Evolutionary conservation across 805 yeast species (phyloP).

Genomic region (Kuraishia borneana): DNA sequence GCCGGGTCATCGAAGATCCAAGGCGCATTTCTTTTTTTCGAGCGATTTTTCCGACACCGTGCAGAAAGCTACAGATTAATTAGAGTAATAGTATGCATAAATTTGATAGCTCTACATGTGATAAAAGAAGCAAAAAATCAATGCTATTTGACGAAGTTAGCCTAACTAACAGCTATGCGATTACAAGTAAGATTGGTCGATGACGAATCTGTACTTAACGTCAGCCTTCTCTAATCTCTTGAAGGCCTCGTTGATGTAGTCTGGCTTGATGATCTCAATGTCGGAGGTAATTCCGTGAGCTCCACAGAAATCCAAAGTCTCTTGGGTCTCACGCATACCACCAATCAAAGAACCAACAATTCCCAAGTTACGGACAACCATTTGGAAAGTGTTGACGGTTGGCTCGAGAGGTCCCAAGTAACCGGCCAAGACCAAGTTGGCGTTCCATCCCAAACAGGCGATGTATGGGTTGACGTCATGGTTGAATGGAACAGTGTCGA

Average conservation of each 20-base stretch:
- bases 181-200: conserved; percentile 30
- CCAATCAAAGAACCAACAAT: conserved; percentile 28
- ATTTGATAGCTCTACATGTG: too few relatives aligned
- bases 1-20: too few relatives aligned
- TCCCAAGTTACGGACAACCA: conserved; percentile 19
- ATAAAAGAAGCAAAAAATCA: too few relatives aligned
- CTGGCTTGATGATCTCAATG: conserved; percentile 38
- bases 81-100: too few relatives aligned
- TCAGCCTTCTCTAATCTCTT: conserved; percentile 37
- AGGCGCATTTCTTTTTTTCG: too few relatives aligned
- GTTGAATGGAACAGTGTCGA: conserved; percentile 36
- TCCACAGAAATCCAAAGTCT: conserved; percentile 37
- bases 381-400: conserved; percentile 20
- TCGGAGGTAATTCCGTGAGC: conserved; percentile 34
- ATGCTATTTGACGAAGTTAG: too few relatives aligned
- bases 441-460: too few relatives aligned
- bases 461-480: conserved; percentile 16
- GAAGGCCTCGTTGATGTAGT: conserved; percentile 31
- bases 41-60: too few relatives aligned
- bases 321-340: conserved; percentile 30
- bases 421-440: too few relatives aligned
- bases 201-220: conserved; percentile 41
- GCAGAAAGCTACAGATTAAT: too few relatives aligned
- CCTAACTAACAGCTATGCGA: too few relatives aligned
- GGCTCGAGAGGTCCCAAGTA: conserved; percentile 12